These are phyloP conservation scores for Cornus controversa DNA, from an alignment of 148 eudicot genomes.

Conservation along the genomic window DNA sequence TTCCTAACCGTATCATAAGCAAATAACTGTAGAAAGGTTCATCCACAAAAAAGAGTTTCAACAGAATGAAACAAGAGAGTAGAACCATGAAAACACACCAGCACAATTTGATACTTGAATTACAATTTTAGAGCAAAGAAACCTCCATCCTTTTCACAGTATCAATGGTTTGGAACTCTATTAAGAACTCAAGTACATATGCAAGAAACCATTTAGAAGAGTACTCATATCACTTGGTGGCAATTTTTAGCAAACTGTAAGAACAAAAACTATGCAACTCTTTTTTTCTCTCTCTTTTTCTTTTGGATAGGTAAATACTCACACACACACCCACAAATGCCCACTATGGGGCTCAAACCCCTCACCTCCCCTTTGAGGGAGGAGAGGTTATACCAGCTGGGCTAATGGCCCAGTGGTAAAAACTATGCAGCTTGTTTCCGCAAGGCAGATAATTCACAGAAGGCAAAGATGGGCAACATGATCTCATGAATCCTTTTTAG, in stretches of 20 bases:
- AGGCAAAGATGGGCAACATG: neutral
- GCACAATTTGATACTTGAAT: neutral
- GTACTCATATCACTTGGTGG: neutral
- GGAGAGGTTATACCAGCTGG: too few species aligned
- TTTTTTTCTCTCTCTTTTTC: too few species aligned
- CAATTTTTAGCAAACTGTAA: too few species aligned
- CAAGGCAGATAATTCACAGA: neutral
- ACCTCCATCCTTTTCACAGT: neutral
- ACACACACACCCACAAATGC: too few species aligned
- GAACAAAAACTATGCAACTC: neutral
- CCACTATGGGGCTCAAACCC: too few species aligned
- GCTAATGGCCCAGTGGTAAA: too few species aligned
- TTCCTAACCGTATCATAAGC: constrained; percentile 90
- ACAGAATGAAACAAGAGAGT: neutral
- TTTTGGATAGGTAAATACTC: too few species aligned
- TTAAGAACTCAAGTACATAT: too few species aligned
- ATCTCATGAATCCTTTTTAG: neutral
- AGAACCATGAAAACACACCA: neutral
- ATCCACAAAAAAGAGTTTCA: neutral
- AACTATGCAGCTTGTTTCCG: neutral
- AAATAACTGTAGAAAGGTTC: constrained; percentile 58
- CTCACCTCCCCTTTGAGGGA: too few species aligned
- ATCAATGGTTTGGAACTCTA: too few species aligned
- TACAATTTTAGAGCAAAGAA: neutral
- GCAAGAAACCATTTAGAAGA: neutral